Conservation (phyloP, 495 filamentous ascomycete genomes). For the Penicillium mononematosum region DNA sequence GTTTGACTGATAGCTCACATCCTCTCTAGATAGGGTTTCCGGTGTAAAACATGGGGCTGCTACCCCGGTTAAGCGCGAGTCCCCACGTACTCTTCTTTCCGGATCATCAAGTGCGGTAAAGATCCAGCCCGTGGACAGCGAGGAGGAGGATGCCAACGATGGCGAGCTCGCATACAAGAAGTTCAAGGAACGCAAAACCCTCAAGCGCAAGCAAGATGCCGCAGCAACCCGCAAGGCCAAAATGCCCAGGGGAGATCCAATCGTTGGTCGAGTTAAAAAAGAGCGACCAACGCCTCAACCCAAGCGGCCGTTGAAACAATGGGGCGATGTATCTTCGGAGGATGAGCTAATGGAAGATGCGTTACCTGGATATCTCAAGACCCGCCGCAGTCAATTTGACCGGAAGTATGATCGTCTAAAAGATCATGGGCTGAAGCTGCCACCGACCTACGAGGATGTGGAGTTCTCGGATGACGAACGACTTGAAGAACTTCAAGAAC, state of each 20-base stretch:
- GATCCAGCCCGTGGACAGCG: conserved; percentile 25
- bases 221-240: conserved; percentile 51
- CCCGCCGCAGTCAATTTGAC: conserved; percentile 53
- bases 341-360: conserved; percentile 59
- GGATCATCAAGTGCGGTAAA: conserved; percentile 20
- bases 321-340: conserved; percentile 47
- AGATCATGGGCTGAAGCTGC: conserved; percentile 69
- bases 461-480: conserved; percentile 86
- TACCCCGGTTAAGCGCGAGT: conserved; percentile 13
- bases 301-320: conserved; percentile 30
- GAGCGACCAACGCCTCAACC: conserved; percentile 19
- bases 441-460: conserved; percentile 76
- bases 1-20: conserved; percentile 21
- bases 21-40: conserved; percentile 8
- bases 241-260: conserved; percentile 23
- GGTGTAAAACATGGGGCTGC: not conserved
- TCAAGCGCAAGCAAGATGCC: conserved; percentile 52
- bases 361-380: conserved; percentile 57
- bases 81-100: conserved; percentile 12
- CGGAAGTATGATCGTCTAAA: conserved; percentile 55
- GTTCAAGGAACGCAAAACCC: conserved; percentile 58
- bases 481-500: conserved; percentile 60
- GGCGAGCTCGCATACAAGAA: conserved; percentile 54
- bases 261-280: conserved; percentile 34
- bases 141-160: conserved; percentile 47